These are phyloP conservation scores for Aureobasidium namibiae DNA, from an alignment of 2,329 filamentous ascomycete genomes.

Conservation along the genomic window DNA sequence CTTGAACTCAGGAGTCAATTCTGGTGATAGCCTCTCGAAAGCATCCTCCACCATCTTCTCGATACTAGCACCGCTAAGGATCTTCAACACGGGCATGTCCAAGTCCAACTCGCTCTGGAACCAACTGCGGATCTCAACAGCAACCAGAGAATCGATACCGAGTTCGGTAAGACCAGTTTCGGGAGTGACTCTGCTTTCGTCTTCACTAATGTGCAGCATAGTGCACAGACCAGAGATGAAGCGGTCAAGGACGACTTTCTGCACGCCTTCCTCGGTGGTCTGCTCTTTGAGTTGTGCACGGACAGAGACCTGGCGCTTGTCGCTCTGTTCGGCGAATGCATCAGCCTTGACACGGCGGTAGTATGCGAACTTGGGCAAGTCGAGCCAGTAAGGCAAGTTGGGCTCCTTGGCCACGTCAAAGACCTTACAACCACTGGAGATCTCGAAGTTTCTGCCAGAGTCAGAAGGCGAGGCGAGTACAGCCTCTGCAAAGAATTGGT, in stretches of 20 bases:
- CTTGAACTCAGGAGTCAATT: not conserved
- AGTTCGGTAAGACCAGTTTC: conserved; percentile 19
- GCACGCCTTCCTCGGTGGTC: not conserved
- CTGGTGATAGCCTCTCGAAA: not conserved
- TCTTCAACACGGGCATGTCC: conserved; percentile 21
- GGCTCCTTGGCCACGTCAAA: not conserved
- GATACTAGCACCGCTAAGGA: not conserved
- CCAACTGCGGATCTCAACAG: conserved; percentile 39
- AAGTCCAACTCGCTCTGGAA: conserved; percentile 38
- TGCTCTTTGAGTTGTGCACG: not conserved
- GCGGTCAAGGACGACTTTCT: not conserved
- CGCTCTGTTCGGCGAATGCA: not conserved
- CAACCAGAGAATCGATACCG: conserved; percentile 32
- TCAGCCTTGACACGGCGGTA: not conserved
- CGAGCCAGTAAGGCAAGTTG: not conserved
- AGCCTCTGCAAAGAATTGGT: conserved; percentile 46
- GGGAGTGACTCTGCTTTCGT: not conserved
- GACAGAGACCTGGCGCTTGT: conserved; percentile 1
- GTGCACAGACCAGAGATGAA: not conserved
- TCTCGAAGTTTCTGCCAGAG: not conserved
- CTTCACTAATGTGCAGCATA: not conserved
- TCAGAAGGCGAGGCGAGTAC: conserved; percentile 22
- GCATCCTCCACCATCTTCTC: conserved; percentile 1
- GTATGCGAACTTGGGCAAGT: conserved; percentile 3
- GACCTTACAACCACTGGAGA: not conserved